phyloP scores from a whole-genome alignment of 148 eudicot genomes.

The Linanthus parryae region DNA sequence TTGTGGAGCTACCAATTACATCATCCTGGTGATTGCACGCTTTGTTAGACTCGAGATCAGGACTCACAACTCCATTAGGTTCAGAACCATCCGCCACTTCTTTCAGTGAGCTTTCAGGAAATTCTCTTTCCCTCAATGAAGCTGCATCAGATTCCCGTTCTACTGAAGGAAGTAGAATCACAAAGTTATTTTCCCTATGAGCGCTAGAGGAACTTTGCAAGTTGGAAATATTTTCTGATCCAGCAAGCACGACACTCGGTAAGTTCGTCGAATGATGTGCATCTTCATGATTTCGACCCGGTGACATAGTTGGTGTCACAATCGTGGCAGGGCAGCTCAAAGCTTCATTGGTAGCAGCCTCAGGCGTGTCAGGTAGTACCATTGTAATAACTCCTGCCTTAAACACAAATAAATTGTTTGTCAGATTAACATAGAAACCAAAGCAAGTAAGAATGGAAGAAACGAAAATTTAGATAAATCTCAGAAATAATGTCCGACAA shows the following conservation, averaged over 20 bases:
- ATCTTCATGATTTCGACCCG: conserved; percentile 7
- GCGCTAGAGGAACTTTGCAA: not conserved
- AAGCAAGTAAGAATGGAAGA: no score
- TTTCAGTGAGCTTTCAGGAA: conserved; percentile 1
- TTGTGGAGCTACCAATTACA: conserved; percentile 3
- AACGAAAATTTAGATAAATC: no score
- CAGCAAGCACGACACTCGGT: not conserved
- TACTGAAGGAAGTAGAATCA: conserved; percentile 6
- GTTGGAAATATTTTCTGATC: not conserved
- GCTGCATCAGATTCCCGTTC: conserved; percentile 1
- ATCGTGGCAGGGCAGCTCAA: not conserved
- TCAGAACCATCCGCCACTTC: conserved; percentile 7
- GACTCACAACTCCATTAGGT: not conserved
- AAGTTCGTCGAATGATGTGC: not conserved
- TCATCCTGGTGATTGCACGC: conserved; percentile 6
- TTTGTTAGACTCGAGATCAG: conserved; percentile 4
- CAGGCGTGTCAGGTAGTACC: conserved; percentile 6
- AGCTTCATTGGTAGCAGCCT: conserved; percentile 7
- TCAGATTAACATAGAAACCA: no score
- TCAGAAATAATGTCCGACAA: no score
- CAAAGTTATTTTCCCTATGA: not conserved
- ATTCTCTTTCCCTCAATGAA: not conserved
- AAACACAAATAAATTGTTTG: conserved; percentile 13
- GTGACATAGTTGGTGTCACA: not conserved
- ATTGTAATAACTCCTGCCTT: not conserved